Evolutionary conservation across 176 grass and related monocot species (phyloP), one percentile per base, ranked within the genome.

Genomic region (Tillandsia leiboldiana): DNA sequence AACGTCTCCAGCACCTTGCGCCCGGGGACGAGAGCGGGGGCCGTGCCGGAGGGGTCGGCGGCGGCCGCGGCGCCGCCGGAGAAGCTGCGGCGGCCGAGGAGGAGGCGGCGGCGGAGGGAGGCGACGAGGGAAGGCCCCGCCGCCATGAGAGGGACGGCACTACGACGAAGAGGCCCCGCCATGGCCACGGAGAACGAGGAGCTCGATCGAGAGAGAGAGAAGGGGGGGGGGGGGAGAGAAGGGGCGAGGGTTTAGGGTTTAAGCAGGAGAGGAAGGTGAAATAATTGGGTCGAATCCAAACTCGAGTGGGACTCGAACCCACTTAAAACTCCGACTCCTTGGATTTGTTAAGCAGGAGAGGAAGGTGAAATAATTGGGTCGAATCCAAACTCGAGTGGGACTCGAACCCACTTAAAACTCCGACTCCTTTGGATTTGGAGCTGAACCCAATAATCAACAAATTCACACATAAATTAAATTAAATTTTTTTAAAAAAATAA

Each of bases 1-100:
- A 85, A 93, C 64, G 68, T 79, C 47, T 90, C 90, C 48, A 93
- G 78, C 58, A 99, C 70, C 75, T 99, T 88, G 26, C 78, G 51
- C 1, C 84, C 80, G 20, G 53, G 75, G 15, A 70, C 50, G 5
- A 50, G 50, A 2, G 52, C 22, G 33, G 18, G 8, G 77, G 86
- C 53, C 4, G 22, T 50, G 75, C 52, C 22, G 20, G 85, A 67
- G 69, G 11, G 6, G 26, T 23, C 29, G 49, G 22, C 48, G 9
- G 66, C 50, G 11, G 73, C 17, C 3, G 10, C 9, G 17, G 17
- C 17, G 56, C 56, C 17, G 56, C 56, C 56, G 18, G 80, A 80
- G 0, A 80, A 5, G 0, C 49, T 5, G 8, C 80, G 53, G 0
- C 50, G 64, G 56, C 56, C 56, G n/a, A 61, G n/a, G 8, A 80